Conservation (phyloP, 2,329 filamentous ascomycete species). For the Paracorniculantispora psalliotae region DNA sequence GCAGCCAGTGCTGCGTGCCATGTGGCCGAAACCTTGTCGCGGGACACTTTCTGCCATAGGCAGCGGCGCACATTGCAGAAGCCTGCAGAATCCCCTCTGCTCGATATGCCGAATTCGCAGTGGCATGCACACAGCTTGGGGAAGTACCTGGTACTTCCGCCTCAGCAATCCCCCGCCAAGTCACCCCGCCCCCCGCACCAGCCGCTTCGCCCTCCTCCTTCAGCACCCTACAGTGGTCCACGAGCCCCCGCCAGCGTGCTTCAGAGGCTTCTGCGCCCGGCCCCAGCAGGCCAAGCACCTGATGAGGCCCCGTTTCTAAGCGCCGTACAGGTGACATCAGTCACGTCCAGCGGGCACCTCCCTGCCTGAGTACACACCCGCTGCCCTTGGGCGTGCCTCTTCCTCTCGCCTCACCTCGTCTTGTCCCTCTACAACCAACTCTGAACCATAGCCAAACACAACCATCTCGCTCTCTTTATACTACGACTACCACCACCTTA, state of each 20-base stretch:
- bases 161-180: no score
- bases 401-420: no score
- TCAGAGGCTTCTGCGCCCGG: not conserved
- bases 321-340: slow-evolving; percentile 14
- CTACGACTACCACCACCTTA: not conserved
- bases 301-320: not conserved
- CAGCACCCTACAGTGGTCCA: not conserved
- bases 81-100: not conserved
- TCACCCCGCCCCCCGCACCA: not conserved
- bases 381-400: not conserved
- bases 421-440: slow-evolving; percentile 1
- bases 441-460: not conserved
- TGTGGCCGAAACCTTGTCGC: not conserved
- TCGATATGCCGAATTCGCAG: no score
- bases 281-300: not conserved
- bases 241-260: slow-evolving; percentile 4
- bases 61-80: not conserved
- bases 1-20: not conserved
- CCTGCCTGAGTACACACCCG: no score
- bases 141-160: not conserved
- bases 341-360: no score
- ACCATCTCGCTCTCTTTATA: not conserved
- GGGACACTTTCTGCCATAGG: no score
- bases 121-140: no score
- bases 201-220: not conserved